A percentile compares a stretch with the other conserved stretches of the same genome.
These are phyloP conservation scores for Pseudogymnoascus sp. DNA, from an alignment of 2,329 filamentous ascomycete species.

Conservation along the genomic window DNA sequence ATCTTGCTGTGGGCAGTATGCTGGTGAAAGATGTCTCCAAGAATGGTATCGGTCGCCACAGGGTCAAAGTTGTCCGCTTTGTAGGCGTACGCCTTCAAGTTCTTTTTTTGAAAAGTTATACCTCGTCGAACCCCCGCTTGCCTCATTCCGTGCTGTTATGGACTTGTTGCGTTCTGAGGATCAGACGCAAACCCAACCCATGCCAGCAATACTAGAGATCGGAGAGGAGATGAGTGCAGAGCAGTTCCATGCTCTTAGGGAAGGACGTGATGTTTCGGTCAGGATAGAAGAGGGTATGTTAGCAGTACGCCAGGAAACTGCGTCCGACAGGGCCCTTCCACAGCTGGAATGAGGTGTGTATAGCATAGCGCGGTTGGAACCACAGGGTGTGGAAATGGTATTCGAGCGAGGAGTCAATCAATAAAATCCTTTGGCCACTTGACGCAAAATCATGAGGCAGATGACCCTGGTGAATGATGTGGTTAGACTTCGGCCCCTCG, in stretches of 20 bases:
- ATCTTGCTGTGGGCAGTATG: conserved; percentile 19
- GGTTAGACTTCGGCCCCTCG: background rate
- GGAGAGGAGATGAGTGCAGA: background rate
- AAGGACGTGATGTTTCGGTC: conserved; percentile 3
- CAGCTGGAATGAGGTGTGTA: background rate
- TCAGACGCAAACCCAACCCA: background rate
- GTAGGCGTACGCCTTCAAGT: conserved; percentile 13
- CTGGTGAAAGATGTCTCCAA: conserved; percentile 17
- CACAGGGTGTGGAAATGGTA: background rate
- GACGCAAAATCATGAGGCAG: background rate
- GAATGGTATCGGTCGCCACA: conserved; percentile 12
- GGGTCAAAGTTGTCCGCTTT: conserved; percentile 14
- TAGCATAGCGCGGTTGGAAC: background rate
- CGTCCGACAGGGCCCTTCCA: background rate
- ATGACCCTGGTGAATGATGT: background rate
- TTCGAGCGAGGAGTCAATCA: background rate
- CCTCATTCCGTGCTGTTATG: background rate
- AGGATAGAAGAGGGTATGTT: background rate
- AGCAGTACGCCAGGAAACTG: background rate
- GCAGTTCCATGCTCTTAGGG: background rate
- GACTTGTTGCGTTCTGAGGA: background rate
- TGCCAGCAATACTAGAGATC: background rate
- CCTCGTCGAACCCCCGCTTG: background rate
- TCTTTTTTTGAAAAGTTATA: conserved; percentile 15
- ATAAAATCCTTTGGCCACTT: background rate